These are phyloP conservation scores for Stachybotrys chartarum DNA, from an alignment of 2,329 filamentous ascomycete species.

Conservation along the genomic window DNA sequence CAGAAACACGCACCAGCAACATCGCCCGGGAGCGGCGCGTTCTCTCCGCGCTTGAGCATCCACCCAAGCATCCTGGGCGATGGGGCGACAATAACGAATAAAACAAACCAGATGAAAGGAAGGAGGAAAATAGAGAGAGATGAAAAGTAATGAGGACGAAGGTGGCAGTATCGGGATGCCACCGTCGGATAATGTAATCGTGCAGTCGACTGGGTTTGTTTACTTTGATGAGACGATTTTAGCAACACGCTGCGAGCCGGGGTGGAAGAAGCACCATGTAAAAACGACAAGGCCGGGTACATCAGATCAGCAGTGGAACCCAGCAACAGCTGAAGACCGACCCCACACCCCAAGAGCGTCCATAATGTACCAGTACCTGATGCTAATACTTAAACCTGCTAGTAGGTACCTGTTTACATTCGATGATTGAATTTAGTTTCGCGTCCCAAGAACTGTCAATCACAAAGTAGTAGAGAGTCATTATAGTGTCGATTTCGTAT, in stretches of 20 bases:
- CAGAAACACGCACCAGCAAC: slow-evolving; percentile 7
- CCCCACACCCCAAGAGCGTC: background rate
- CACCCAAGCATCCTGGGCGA: slow-evolving; percentile 46
- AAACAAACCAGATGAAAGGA: background rate
- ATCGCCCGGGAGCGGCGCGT: slow-evolving; percentile 25
- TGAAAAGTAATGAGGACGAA: background rate
- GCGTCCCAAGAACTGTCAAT: no score
- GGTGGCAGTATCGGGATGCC: no score
- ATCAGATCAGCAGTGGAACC: no score
- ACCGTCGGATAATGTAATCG: background rate
- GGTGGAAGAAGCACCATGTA: no score
- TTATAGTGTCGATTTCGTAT: no score
- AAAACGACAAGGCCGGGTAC: no score
- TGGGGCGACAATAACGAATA: background rate
- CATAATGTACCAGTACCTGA: background rate
- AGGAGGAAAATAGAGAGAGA: background rate
- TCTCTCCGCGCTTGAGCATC: slow-evolving; percentile 43
- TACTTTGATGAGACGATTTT: background rate
- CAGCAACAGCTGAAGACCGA: background rate
- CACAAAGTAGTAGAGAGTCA: no score
- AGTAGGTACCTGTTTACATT: no score
- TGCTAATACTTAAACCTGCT: background rate
- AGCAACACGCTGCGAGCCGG: background rate
- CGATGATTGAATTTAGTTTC: no score
- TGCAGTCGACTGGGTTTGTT: background rate